These are phyloP conservation scores for Phytopythium montanum DNA, from an alignment of 352 stramenopile species.

Conservation along the genomic window DNA sequence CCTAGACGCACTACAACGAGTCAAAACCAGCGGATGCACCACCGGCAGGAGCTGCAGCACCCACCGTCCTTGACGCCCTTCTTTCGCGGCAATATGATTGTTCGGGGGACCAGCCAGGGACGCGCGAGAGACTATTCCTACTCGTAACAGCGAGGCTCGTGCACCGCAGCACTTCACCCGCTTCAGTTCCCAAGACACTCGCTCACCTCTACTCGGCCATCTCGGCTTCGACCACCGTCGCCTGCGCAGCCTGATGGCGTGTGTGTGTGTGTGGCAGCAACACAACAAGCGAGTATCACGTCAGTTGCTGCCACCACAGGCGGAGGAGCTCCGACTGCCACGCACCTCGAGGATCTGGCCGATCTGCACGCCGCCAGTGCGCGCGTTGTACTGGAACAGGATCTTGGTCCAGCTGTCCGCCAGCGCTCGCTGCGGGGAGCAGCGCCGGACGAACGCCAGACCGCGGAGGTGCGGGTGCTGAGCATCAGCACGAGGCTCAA, in stretches of 20 bases:
- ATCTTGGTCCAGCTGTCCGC: slow-evolving; percentile 90
- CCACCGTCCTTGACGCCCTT: slow-evolving; percentile 42
- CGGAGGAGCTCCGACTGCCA: not conserved
- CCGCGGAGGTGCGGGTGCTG: slow-evolving; percentile 44
- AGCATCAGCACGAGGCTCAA: slow-evolving; percentile 38
- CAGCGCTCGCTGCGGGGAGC: slow-evolving; percentile 76
- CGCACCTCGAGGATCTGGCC: slow-evolving; percentile 60
- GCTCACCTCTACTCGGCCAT: slow-evolving; percentile 27
- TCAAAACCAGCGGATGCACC: slow-evolving; percentile 18
- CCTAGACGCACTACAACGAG: slow-evolving; percentile 9
- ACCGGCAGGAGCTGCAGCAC: slow-evolving; percentile 23
- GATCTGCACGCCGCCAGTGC: slow-evolving; percentile 55
- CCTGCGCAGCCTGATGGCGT: slow-evolving; percentile 25
- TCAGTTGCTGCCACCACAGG: slow-evolving; percentile 2
- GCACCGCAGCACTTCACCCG: not conserved
- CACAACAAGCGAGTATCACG: not conserved
- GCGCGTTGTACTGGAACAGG: slow-evolving; percentile 76
- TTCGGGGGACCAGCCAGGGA: slow-evolving; percentile 45
- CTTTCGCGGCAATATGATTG: slow-evolving; percentile 65
- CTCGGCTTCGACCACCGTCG: slow-evolving; percentile 19
- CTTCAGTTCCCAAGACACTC: not conserved
- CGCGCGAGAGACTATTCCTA: slow-evolving; percentile 39
- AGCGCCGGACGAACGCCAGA: slow-evolving; percentile 68
- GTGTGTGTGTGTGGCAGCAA: too few species aligned
- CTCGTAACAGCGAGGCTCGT: slow-evolving; percentile 5